Evolutionary conservation across 140 eudicot species (phyloP).

Genomic region (Anethum foeniculum): DNA sequence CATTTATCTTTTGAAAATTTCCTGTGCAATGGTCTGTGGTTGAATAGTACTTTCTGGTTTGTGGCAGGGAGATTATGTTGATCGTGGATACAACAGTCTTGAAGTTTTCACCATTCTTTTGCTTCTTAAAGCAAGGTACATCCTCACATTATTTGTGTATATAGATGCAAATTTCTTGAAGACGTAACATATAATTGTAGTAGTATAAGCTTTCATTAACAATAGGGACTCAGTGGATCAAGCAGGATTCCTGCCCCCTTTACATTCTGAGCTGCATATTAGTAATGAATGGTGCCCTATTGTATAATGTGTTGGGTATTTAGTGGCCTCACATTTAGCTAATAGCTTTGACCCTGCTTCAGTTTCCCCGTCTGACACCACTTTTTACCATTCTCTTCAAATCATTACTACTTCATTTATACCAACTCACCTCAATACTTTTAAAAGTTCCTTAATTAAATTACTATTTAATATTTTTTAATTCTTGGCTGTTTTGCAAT

Average conservation of each 20-base stretch:
- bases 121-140: slow-evolving; percentile 97
- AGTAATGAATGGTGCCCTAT: not conserved
- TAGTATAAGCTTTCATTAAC: not conserved
- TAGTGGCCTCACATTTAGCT: not conserved
- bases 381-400: not conserved
- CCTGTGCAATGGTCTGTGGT: slow-evolving; percentile 2
- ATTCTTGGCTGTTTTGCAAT: not conserved
- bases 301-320: not conserved
- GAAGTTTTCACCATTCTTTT: slow-evolving; percentile 93
- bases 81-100: slow-evolving; percentile 96
- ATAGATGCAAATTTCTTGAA: not conserved
- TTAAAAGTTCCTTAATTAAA: not conserved
- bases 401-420: not conserved
- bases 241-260: not conserved
- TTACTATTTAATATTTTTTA: not conserved
- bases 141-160: not conserved
- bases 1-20: not conserved
- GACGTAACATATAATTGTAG: not conserved
- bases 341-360: not conserved
- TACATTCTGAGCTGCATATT: not conserved
- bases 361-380: not conserved
- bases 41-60: slow-evolving; percentile 12
- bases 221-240: not conserved
- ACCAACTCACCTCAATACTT: not conserved
- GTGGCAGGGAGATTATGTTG: slow-evolving; percentile 96